Evolutionary conservation across 495 filamentous ascomycete species (phyloP).

Genomic region (Neurospora sp.): DNA sequence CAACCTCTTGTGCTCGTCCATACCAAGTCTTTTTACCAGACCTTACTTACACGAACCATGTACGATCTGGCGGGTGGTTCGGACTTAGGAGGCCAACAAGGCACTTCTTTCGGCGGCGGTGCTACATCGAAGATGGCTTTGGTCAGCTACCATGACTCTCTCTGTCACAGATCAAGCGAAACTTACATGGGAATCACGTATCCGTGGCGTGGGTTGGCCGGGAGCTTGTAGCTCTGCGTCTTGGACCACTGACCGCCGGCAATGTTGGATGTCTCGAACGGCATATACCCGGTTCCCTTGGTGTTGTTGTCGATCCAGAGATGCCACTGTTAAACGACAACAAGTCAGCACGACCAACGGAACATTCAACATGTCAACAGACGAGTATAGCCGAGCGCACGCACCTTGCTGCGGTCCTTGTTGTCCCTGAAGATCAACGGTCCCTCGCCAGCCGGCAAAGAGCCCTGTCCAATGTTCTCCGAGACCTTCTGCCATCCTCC

Average conservation of each 20-base stretch:
- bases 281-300: background rate
- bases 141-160: background rate
- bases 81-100: background rate
- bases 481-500: slow-evolving; percentile 1
- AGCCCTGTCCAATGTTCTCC: background rate
- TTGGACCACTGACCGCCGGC: background rate
- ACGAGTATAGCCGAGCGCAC: background rate
- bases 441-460: slow-evolving; percentile 1
- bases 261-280: slow-evolving; percentile 1
- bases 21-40: background rate
- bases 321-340: slow-evolving; percentile 1
- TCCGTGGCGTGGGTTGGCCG: slow-evolving; percentile 2
- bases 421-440: slow-evolving; percentile 5
- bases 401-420: background rate
- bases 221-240: background rate
- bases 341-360: background rate
- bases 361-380: background rate
- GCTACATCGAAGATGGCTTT: background rate
- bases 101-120: background rate
- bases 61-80: background rate
- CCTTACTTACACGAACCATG: background rate
- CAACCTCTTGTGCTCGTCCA: background rate
- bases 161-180: background rate
- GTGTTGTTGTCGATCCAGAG: slow-evolving; percentile 3
- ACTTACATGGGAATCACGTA: slow-evolving; percentile 2